phyloP scores from a whole-genome alignment of 2,329 filamentous ascomycete species.

The Sarocladium kiliense region DNA sequence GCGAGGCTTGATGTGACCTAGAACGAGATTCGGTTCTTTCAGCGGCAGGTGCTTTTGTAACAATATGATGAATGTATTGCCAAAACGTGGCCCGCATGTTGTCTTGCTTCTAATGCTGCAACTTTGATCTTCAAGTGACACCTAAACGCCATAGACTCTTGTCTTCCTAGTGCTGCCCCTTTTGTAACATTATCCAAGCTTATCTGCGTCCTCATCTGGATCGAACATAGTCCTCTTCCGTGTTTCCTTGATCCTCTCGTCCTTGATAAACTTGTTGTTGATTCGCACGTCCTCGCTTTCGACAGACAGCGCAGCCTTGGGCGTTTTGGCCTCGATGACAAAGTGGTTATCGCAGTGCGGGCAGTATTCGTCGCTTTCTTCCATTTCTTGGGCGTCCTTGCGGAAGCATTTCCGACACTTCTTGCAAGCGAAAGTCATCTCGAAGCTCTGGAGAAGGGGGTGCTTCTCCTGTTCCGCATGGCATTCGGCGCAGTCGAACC shows the following conservation, averaged over 20 bases:
- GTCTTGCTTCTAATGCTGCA: conserved; percentile 14
- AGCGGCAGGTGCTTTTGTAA: conserved; percentile 28
- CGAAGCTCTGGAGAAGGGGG: conserved; percentile 66
- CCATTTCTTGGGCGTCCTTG: conserved; percentile 86
- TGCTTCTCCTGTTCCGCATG: conserved; percentile 79
- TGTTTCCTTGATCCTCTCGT: conserved; percentile 67
- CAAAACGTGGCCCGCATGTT: conserved; percentile 18
- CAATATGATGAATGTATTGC: conserved; percentile 27
- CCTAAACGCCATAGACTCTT: conserved; percentile 22
- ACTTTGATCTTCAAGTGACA: conserved; percentile 8
- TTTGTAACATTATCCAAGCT: conserved; percentile 57
- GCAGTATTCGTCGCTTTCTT: conserved; percentile 97
- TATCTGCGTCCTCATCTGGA: conserved; percentile 67
- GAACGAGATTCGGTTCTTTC: conserved; percentile 10
- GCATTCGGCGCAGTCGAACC: conserved; percentile 98
- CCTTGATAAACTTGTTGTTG: conserved; percentile 87
- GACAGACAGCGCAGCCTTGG: conserved; percentile 76
- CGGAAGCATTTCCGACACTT: conserved; percentile 99
- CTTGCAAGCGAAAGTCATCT: conserved; percentile 96
- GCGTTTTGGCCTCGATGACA: conserved; percentile 80
- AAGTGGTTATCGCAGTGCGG: conserved; percentile 99
- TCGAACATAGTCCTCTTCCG: conserved; percentile 66
- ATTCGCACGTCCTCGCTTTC: conserved; percentile 87
- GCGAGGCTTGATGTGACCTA: conserved; percentile 11
- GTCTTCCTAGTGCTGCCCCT: background rate